phyloP scores from a whole-genome alignment of 768 basidiomycete species.

The Russula lepida region DNA sequence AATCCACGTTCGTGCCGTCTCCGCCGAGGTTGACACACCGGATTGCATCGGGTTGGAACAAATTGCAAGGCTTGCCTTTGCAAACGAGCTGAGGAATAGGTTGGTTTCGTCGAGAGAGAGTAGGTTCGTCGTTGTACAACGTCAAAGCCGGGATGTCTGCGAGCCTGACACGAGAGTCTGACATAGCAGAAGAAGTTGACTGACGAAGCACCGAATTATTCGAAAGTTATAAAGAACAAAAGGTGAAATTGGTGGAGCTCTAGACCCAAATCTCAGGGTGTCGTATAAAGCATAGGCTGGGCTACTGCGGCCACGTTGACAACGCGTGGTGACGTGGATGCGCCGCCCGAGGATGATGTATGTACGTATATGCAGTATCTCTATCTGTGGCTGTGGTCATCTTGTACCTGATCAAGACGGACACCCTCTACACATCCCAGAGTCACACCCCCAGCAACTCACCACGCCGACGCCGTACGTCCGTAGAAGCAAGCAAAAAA shows the following conservation, averaged over 20 bases:
- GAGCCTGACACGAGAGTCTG: slow-evolving; percentile 50
- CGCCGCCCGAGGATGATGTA: not conserved
- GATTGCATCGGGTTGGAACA: slow-evolving; percentile 77
- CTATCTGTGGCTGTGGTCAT: not conserved
- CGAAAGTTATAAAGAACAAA: not conserved
- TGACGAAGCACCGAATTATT: not conserved
- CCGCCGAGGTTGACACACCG: slow-evolving; percentile 79
- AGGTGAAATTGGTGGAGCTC: not conserved
- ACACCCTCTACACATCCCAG: slow-evolving; percentile 66
- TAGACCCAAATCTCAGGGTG: not conserved
- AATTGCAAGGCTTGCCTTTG: slow-evolving; percentile 64
- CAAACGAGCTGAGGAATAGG: slow-evolving; percentile 77
- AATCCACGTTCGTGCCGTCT: slow-evolving; percentile 72
- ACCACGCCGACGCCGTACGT: slow-evolving; percentile 64
- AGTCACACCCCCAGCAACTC: slow-evolving; percentile 85
- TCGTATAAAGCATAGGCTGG: slow-evolving; percentile 1
- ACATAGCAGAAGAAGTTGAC: slow-evolving; percentile 35
- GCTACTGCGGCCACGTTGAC: slow-evolving; percentile 10
- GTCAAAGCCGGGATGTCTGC: slow-evolving; percentile 66
- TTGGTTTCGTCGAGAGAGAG: slow-evolving; percentile 52
- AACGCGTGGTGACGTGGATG: slow-evolving; percentile 9
- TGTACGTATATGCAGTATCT: not conserved
- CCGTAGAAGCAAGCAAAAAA: slow-evolving; percentile 66
- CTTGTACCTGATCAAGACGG: not conserved
- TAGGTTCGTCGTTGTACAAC: slow-evolving; percentile 64